These are phyloP conservation scores for Plectranthus barbatus DNA, from an alignment of 257 asterid species.

Conservation along the genomic window DNA sequence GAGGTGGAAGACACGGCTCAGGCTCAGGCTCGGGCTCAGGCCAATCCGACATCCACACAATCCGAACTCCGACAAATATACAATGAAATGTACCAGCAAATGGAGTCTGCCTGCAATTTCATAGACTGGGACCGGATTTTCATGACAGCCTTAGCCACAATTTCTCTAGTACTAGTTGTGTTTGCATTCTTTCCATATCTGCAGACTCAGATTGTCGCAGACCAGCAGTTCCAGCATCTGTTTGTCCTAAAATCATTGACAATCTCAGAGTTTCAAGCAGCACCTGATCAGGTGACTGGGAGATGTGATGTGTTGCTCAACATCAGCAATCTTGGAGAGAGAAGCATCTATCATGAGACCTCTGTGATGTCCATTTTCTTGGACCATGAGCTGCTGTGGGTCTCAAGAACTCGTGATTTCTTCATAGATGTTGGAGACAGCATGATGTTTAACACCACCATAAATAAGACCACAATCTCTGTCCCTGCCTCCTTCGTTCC, in stretches of 20 bases:
- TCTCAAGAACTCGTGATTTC: conserved; percentile 27
- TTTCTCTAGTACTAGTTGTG: conserved; percentile 23
- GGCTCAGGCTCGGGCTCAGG: neutral
- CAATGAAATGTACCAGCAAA: conserved; percentile 23
- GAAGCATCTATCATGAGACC: conserved; percentile 34
- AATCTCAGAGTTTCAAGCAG: conserved; percentile 26
- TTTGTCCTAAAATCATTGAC: conserved; percentile 22
- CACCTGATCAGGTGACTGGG: conserved; percentile 26
- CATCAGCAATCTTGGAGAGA: conserved; percentile 29
- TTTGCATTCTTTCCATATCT: conserved; percentile 31
- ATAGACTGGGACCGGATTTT: conserved; percentile 43
- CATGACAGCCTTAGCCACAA: conserved; percentile 29
- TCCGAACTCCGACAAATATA: conserved; percentile 17
- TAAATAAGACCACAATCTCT: conserved; percentile 23
- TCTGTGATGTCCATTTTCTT: conserved; percentile 39
- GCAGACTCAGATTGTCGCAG: conserved; percentile 21
- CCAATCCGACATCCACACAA: neutral
- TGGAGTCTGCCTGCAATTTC: conserved; percentile 17
- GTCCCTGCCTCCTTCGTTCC: conserved; percentile 46
- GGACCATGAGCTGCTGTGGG: conserved; percentile 43
- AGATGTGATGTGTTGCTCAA: conserved; percentile 25
- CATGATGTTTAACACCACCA: conserved; percentile 21
- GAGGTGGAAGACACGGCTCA: conserved; percentile 22
- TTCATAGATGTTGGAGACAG: conserved; percentile 25
- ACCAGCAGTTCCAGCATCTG: conserved; percentile 22